Evolutionary conservation across 345 rosid genomes (phyloP), one percentile per base, ranked within the genome.

Genomic region (Pugionium dolabratum): DNA sequence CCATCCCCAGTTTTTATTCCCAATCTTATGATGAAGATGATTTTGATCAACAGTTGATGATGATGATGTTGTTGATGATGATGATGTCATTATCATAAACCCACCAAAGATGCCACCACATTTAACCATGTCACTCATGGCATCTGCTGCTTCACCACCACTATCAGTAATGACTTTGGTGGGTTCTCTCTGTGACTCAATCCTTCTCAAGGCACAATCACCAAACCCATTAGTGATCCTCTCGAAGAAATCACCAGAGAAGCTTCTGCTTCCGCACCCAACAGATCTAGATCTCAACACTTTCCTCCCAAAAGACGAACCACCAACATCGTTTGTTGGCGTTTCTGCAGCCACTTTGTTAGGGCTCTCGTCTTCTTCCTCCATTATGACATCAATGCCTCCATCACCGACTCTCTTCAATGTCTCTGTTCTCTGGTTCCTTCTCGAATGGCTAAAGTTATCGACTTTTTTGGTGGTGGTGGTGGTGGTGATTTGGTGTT

Each of bases 281-380:
- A 89, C 95, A 56, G 99, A 95, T 84, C 99, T 87, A 74, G 99
- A 95, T 76, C 99, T 87, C 55, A 97, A 84, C n/a, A 95, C 97
- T 64, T 89, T 91, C 53, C 95, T 81, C 72, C 86, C 98, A 37
- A 89, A 81, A 3, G 91, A 85, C 0, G 96, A 83, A 69, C 62
- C 30, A 7, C 56, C 46, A 39, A 63, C 53, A 71, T 44, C 6
- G 35, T 37, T 65, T 0, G 37, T 47, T 67, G 77, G 67, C 0
- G 68, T 66, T 9, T 67, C 77, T 60, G 51, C 11, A 46, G 33
- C 67, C n/a, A 66, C 57, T 66, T 59, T 53, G 52, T 59, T 57
- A 45, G 73, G 51, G 2, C 63, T 73, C 2, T 66, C 72, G 8
- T 66, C 72, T 66, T 64, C 76, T 72, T 73, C 77, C 30, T 73